Evolutionary conservation across 2,329 filamentous ascomycete species (phyloP), one percentile per base, ranked within the genome.

Genomic region (Podosphaera fusca): DNA sequence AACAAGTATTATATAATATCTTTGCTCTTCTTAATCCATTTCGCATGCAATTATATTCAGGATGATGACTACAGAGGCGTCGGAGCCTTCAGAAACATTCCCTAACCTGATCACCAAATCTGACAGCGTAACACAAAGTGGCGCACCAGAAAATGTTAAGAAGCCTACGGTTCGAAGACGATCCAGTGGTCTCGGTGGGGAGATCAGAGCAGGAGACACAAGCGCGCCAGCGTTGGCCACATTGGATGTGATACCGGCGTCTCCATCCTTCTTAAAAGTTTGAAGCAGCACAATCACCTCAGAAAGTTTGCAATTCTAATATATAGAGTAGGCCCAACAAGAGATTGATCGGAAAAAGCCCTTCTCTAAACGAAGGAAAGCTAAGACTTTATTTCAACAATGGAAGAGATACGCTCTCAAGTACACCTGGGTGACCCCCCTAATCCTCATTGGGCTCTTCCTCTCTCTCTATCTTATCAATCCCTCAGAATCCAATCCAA

Each of bases 401-500:
- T 73, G 71, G 62, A 65, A 64, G 53, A 61, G 64, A 57, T 64
- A 63, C 58, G 69, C 69, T 59, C 63, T 78, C 63, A 81, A 78
- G 68, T 77, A 80, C 68, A 81, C 79, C 52, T 82, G 74, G 69
- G 70, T 75, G 59, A 67, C 80, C 38, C 89, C 90, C 31, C 76
- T 92, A 58, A 69, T 84, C 62, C 71, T 94, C 58, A 70, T 87
- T 58, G 60, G 75, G 59, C 64, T 81, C 66, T 75, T 89, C 66
- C 71, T 85, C 59, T 70, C 74, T 55, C 74, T 80, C 60, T 95
- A 90, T 71, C 79, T 80, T 62, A 68, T 86, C 66, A 84, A 88
- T 67, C 90, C 89, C 4, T 80, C 77, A 63, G 75, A 82, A 60
- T 80, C 82, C 58, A 95, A 95, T 69, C 85, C 85, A 10, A 69